Conservation (phyloP, 2,329 filamentous ascomycete species). For the Apiospora rasikravindrae region DNA sequence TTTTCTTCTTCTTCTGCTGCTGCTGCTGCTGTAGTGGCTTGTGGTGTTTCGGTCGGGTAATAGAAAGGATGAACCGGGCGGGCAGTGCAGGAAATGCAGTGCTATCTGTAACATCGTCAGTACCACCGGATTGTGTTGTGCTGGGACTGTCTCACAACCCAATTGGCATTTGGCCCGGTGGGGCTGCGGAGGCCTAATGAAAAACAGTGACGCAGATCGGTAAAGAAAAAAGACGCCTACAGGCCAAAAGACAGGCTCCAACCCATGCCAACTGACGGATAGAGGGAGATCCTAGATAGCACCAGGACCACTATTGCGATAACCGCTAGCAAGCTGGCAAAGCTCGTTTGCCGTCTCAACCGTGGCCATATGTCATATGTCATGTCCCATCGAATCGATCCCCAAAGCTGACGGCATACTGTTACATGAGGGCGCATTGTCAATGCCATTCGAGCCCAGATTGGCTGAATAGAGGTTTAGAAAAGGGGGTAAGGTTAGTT, state of each 20-base stretch:
- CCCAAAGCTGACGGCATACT: neutral
- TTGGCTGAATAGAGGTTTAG: neutral
- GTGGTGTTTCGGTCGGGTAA: neutral
- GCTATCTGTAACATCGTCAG: neutral
- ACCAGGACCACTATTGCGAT: neutral
- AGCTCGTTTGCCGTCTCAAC: neutral
- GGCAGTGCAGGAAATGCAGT: neutral
- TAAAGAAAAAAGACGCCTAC: neutral
- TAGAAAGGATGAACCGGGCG: neutral
- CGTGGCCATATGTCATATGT: neutral
- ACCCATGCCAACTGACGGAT: neutral
- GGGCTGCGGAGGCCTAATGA: slow-evolving; percentile 12
- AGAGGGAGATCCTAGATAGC: neutral
- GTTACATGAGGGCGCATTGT: neutral
- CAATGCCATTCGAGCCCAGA: neutral
- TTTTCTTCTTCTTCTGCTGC: neutral
- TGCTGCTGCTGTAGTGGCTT: neutral
- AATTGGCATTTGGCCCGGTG: slow-evolving; percentile 2
- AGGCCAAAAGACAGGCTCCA: neutral
- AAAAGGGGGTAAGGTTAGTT: neutral
- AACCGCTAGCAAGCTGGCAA: neutral
- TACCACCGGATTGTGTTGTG: neutral
- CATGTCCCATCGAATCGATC: neutral
- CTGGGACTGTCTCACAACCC: slow-evolving; percentile 13
- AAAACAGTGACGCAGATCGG: slow-evolving; percentile 8